A percentile compares a stretch with the other conserved stretches of the same genome.
These are phyloP conservation scores for Chamaecrista fasciculata DNA, from an alignment of 306 rosid genomes.

Conservation along the genomic window DNA sequence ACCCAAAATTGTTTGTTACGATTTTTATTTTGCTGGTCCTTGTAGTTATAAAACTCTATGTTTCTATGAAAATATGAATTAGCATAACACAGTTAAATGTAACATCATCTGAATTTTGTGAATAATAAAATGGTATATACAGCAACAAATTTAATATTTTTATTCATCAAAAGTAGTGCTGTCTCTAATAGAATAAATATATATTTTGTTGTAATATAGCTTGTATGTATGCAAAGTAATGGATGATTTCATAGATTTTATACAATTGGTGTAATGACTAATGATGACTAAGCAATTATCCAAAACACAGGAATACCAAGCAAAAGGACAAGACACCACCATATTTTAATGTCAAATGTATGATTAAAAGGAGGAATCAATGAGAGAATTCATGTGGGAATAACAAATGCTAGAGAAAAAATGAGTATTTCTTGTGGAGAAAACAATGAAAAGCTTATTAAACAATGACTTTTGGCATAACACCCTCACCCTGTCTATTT, in stretches of 20 bases:
- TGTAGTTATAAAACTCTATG: too few species aligned
- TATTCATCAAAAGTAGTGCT: too few species aligned
- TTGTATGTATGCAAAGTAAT: too few species aligned
- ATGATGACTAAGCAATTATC: slow-evolving; percentile 52
- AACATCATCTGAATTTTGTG: too few species aligned
- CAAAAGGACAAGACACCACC: slow-evolving; percentile 52
- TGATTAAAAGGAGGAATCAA: slow-evolving; percentile 37
- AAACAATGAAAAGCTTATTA: slow-evolving; percentile 49
- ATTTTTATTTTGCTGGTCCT: too few species aligned
- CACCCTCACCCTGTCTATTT: slow-evolving; percentile 23
- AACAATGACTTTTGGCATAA: slow-evolving; percentile 41
- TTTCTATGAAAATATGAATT: too few species aligned
- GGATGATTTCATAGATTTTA: slow-evolving; percentile 27
- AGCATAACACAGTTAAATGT: too few species aligned
- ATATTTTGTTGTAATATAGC: too few species aligned
- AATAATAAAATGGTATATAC: too few species aligned
- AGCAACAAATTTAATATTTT: too few species aligned
- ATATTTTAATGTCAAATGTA: slow-evolving; percentile 1
- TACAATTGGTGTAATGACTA: slow-evolving; percentile 60
- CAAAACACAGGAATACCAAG: slow-evolving; percentile 41
- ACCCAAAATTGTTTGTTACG: too few species aligned
- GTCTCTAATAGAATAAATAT: too few species aligned
- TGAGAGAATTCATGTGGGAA: slow-evolving; percentile 77
- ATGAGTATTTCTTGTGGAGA: slow-evolving; percentile 53
- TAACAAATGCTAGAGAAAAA: slow-evolving; percentile 42